Conservation (phyloP, 495 filamentous ascomycete species). For the Pyrenula massariospora region DNA sequence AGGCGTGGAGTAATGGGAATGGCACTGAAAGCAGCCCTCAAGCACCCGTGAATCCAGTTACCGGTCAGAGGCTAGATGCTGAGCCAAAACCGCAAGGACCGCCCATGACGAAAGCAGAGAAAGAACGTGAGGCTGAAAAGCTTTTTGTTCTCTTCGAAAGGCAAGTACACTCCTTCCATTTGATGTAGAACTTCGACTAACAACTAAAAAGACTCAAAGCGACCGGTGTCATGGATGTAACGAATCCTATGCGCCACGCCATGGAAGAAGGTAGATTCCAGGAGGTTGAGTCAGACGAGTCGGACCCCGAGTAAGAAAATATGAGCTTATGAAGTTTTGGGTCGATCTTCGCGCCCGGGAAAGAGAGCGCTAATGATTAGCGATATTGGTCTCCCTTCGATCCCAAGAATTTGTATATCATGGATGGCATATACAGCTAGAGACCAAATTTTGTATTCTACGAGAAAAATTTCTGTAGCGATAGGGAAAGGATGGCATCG, state of each 20-base stretch:
- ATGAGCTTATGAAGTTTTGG: background rate
- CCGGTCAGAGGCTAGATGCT: slow-evolving; percentile 68
- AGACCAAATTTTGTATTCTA: too few species aligned
- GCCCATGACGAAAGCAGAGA: slow-evolving; percentile 84
- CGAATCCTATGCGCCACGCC: slow-evolving; percentile 76
- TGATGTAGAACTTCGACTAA: slow-evolving; percentile 7
- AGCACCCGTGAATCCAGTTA: slow-evolving; percentile 71
- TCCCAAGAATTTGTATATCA: too few species aligned
- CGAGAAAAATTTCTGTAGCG: too few species aligned
- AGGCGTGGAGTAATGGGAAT: slow-evolving; percentile 33
- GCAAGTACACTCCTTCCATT: slow-evolving; percentile 38
- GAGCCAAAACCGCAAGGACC: slow-evolving; percentile 43
- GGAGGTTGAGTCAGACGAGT: slow-evolving; percentile 39
- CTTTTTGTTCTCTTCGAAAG: slow-evolving; percentile 93
- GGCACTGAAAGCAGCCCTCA: slow-evolving; percentile 4
- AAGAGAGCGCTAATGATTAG: too few species aligned
- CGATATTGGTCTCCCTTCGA: too few species aligned
- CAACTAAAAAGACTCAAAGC: slow-evolving; percentile 51
- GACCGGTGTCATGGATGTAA: slow-evolving; percentile 70
- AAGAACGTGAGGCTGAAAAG: slow-evolving; percentile 82
- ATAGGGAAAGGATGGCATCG: too few species aligned
- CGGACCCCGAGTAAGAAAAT: slow-evolving; percentile 24
- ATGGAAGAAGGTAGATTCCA: slow-evolving; percentile 67
- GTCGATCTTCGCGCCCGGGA: slow-evolving; percentile 9
- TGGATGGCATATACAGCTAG: too few species aligned